A percentile compares a stretch with the other conserved stretches of the same genome.
phyloP scores from a whole-genome alignment of 2,329 filamentous ascomycete genomes.

The Hortaea sp. region DNA sequence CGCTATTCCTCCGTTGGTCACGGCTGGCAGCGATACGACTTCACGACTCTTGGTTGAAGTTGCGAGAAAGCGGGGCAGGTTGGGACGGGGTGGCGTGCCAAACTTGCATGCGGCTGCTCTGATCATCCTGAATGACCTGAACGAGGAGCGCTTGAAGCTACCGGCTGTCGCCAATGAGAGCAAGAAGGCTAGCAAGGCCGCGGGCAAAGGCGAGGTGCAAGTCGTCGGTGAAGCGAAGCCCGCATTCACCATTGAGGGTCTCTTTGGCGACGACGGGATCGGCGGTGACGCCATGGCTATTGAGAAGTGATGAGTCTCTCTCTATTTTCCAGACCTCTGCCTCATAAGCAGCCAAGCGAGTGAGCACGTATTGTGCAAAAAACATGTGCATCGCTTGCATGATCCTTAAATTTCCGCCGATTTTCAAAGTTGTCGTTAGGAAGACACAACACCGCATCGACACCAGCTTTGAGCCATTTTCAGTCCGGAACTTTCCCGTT shows the following conservation, averaged over 20 bases:
- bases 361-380: too few species aligned
- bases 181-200: constrained; percentile 21
- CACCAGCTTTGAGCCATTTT: too few species aligned
- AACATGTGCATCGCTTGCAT: too few species aligned
- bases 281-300: neutral
- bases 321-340: too few species aligned
- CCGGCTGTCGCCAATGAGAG: constrained; percentile 19
- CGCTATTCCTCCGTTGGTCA: constrained; percentile 68
- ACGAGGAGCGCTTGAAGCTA: constrained; percentile 68
- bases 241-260: constrained; percentile 87
- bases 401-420: too few species aligned
- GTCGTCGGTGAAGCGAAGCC: constrained; percentile 88
- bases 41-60: constrained; percentile 93
- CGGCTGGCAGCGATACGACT: constrained; percentile 60
- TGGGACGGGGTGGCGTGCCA: constrained; percentile 81
- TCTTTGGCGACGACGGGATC: constrained; percentile 62
- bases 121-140: constrained; percentile 92
- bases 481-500: too few species aligned
- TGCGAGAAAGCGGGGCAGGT: constrained; percentile 78
- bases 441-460: too few species aligned
- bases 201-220: constrained; percentile 59
- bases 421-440: too few species aligned
- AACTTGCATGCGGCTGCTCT: constrained; percentile 82
- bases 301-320: neutral
- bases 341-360: too few species aligned